These are phyloP conservation scores for Phytophthora cryptogea DNA, from an alignment of 352 stramenopile species.

Conservation along the genomic window DNA sequence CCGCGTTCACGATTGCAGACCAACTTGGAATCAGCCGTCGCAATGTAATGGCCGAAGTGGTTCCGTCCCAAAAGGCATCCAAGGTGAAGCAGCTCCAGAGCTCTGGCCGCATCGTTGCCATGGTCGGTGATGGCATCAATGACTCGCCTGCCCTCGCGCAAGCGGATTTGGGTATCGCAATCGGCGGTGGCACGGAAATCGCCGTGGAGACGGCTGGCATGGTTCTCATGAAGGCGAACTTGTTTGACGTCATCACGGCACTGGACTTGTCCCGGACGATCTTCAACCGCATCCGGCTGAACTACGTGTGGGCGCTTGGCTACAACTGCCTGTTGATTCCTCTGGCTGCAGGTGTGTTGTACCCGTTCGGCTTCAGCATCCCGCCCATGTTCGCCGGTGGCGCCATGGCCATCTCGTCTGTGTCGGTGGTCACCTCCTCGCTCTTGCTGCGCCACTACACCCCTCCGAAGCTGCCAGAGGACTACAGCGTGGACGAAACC, in stretches of 20 bases:
- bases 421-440: constrained; percentile 96
- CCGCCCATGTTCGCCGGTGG: constrained; percentile 96
- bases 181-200: constrained; percentile 96
- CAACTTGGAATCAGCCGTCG: constrained; percentile 92
- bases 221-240: constrained; percentile 88
- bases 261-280: constrained; percentile 96
- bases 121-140: constrained; percentile 99
- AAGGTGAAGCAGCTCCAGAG: constrained; percentile 93
- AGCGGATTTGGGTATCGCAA: constrained; percentile 97
- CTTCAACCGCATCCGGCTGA: constrained; percentile 96
- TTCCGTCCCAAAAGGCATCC: constrained; percentile 95
- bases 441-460: constrained; percentile 93
- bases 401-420: constrained; percentile 96
- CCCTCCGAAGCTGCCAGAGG: constrained; percentile 68
- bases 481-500: constrained; percentile 61
- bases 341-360: constrained; percentile 96
- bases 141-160: constrained; percentile 97
- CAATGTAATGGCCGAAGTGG: constrained; percentile 95
- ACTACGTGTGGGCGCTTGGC: constrained; percentile 97
- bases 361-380: constrained; percentile 93
- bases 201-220: constrained; percentile 97
- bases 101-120: constrained; percentile 89
- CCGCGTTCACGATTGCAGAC: constrained; percentile 92
- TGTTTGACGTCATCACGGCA: constrained; percentile 95
- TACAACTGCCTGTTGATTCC: constrained; percentile 99